phyloP scores from a whole-genome alignment of 352 stramenopile species.

The Phytophthora brassicae region DNA sequence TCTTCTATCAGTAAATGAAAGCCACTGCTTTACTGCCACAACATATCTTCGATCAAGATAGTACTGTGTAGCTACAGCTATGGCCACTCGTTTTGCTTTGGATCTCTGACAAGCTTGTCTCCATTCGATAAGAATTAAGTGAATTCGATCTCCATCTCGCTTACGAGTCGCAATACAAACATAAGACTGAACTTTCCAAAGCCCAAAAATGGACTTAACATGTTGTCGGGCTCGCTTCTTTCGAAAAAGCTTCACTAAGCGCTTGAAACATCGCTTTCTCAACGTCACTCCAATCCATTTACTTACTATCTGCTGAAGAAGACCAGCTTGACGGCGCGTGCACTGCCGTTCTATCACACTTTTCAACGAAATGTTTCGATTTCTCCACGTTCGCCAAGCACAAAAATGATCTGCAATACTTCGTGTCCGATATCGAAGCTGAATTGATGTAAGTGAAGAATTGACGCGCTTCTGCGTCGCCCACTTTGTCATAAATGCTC shows the following conservation, averaged over 20 bases:
- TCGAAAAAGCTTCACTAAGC: slow-evolving; percentile 45
- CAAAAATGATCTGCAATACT: slow-evolving; percentile 14
- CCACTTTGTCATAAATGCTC: slow-evolving; percentile 17
- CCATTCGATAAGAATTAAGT: slow-evolving; percentile 19
- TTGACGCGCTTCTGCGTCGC: slow-evolving; percentile 4
- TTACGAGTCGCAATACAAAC: slow-evolving; percentile 13
- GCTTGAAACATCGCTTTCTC: slow-evolving; percentile 35
- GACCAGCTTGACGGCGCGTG: neutral
- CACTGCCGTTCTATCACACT: slow-evolving; percentile 7
- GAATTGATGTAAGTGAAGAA: neutral
- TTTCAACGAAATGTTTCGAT: neutral
- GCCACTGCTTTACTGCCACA: slow-evolving; percentile 18
- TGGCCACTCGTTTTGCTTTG: slow-evolving; percentile 1
- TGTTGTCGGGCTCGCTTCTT: slow-evolving; percentile 32
- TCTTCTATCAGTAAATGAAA: neutral
- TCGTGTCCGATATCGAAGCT: slow-evolving; percentile 6
- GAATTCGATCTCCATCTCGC: neutral
- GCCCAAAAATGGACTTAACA: slow-evolving; percentile 18
- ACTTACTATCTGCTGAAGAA: slow-evolving; percentile 14
- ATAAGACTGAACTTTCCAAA: slow-evolving; percentile 17
- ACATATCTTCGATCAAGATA: slow-evolving; percentile 21
- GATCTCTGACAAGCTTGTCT: slow-evolving; percentile 5
- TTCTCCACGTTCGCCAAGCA: slow-evolving; percentile 18
- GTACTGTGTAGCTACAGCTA: slow-evolving; percentile 20
- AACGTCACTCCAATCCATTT: slow-evolving; percentile 35